Evolutionary conservation across 495 filamentous ascomycete species (phyloP).

Genomic region (Daldinia childiae): DNA sequence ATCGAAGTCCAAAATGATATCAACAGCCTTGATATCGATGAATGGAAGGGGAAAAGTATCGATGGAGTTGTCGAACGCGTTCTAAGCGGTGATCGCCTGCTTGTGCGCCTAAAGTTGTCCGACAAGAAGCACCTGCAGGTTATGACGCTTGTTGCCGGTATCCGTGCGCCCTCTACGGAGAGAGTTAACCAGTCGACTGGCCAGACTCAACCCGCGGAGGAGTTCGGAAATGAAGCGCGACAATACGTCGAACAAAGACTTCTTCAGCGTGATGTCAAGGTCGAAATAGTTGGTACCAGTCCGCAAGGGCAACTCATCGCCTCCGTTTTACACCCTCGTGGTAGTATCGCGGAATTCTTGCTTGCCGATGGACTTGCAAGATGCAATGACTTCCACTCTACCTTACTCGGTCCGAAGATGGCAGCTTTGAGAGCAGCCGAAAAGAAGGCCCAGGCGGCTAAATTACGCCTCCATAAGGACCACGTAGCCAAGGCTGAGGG

Average conservation of each 20-base stretch:
- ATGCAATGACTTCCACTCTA: constrained; percentile 94
- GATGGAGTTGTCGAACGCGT: constrained; percentile 85
- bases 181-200: constrained; percentile 78
- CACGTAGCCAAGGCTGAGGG: constrained; percentile 70
- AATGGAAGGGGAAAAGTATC: constrained; percentile 79
- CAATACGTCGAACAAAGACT: constrained; percentile 85
- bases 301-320: constrained; percentile 86
- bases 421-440: constrained; percentile 84
- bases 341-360: constrained; percentile 89
- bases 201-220: constrained; percentile 83
- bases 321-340: constrained; percentile 82
- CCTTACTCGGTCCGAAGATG: constrained; percentile 88
- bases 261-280: constrained; percentile 83
- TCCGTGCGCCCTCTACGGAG: constrained; percentile 85
- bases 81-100: constrained; percentile 86
- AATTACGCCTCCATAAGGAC: constrained; percentile 79
- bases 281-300: constrained; percentile 83
- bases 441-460: constrained; percentile 78
- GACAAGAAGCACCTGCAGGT: constrained; percentile 82
- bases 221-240: constrained; percentile 85
- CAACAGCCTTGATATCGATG: constrained; percentile 72
- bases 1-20: constrained; percentile 85
- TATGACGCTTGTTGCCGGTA: constrained; percentile 87
- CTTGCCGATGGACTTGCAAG: constrained; percentile 88
- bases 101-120: constrained; percentile 79